Evolutionary conservation across 306 rosid species (phyloP), one percentile per base, ranked within the genome.

Genomic region (Fagus sylvatica): DNA sequence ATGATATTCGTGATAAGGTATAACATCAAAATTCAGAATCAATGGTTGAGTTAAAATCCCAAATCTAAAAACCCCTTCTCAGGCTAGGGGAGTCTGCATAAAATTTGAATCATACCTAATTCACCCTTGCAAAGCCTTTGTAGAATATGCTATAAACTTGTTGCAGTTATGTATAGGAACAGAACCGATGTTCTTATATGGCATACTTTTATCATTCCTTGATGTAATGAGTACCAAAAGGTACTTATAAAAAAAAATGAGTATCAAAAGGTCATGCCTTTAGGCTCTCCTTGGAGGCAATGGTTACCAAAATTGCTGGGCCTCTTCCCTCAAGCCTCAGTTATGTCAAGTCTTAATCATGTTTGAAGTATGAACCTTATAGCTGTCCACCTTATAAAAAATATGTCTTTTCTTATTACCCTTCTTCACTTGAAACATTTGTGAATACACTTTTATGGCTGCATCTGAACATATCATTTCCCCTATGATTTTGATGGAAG

Each of bases 1-100:
- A 62, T 0, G 69, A 62, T 41, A 62, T 62, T 41, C 69, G 69
- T 36, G 69, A 62, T 34, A 62, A 62, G 69, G 69, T 62, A 61
- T 61, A 12, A 61, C 8, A 34, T 60, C 42, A 34, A 62, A 62
- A 34, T 62, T 36, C 22, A 2, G 19, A 62, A 62, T 62, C 42
- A 62, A 15, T 33, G 36, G n/a, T 62, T 62, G 37, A 61, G 19
- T 33, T 34, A 62, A 11, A 39, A 17, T 62, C 42, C n/a, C 42
- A 1, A 62, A 62, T 62, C 16, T 34, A 34, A 62, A 62, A 41
- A 34, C 39, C 39, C 0, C 17, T 59, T 59, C 66, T 32, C 17
- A 59, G 66, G 32, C 19, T 62, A 13, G 22, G 42, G 69, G 69
- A 62, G 36, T 34, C 41, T 62, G 69, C 40, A 11, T 39, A 60